Evolutionary conservation across 768 basidiomycete species (phyloP), one percentile per base, ranked within the genome.

Genomic region (Amanita pallidorosea): DNA sequence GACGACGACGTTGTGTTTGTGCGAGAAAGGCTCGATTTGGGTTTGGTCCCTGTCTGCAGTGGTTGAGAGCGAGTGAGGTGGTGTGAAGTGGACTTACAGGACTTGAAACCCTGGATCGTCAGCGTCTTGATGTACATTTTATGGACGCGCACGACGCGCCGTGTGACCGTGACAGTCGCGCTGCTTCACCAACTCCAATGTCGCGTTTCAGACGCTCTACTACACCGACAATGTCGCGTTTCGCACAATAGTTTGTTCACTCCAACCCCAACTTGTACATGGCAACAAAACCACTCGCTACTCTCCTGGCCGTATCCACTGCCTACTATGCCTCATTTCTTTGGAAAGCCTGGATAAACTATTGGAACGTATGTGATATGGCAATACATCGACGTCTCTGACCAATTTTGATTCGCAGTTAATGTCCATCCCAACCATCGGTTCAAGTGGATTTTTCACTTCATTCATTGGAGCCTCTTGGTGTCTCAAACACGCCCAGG

Each of bases 71-170:
- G 2, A 36, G 52, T 33, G 23, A n/a, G 13, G 20, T 20, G 29
- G n/a, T 29, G 2, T 22, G 29, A 23, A 29, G 42, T 43, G 53
- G n/a, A 65, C 77, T 58, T 61, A 87, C 86, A 99, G n/a, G 93
- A 96, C 69, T 99, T 99, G 78, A 99, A 98, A 53, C 94, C 94
- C 66, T 91, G 85, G 53, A 93, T 86, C 1, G 90, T 91, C 27
- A 92, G 68, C 17, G 90, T 90, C 63, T 92, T 90, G 65, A 92
- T 91, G 61, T 82, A 83, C 86, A 88, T 37, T n/a, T n/a, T n/a
- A n/a, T n/a, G 27, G 25, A n/a, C 20, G 33, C 31, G 45, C 31
- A 23, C 23, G 23, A 33, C 40, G 34, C 40, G 50, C 6, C 33
- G 29, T 17, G 43, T 51, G 49, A 51, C 25, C 25, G 43, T 51